Base-by-base conservation (phyloP, 805 yeast genomes). In the Yamadazyma paraphyllophila region DNA sequence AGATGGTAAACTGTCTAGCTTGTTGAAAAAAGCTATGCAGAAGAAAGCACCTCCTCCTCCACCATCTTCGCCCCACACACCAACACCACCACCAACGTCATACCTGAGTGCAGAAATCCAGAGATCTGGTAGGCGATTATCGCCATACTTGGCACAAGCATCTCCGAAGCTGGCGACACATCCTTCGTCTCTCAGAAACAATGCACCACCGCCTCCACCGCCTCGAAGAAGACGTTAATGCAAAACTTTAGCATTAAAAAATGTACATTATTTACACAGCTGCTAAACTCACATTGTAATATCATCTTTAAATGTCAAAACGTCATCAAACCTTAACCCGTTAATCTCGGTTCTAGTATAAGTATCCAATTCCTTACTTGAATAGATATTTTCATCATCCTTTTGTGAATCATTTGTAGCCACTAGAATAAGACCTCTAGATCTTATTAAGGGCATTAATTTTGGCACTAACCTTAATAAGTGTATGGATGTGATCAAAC, bases 351-450 rank as follows among this genome's bases (percentile, higher is more conserved):
- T 60, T 55, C 68, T 58, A 34, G 73, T 61, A 53, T 71, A 59
- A 4, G 61, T 51, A 44, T 66, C 73, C 53, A 68, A 60, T 24
- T 69, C 73, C 35, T 57, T 59, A 15, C 46, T 45, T 9, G 53
- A 45, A 41, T 54, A 57, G 4, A 63, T 49, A 17, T 51, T 44
- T 17, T 55, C 61, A 38, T 56, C 62, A 8, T 52, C 57, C 16
- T 61, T 63, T 24, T 45, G 45, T 6, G 63, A 62, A 43, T 72
- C 77, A 43, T 74, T 71, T 0, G 83, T 70, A 2, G 89, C 92
- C n/a, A 91, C 92, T 39, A 92, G 69, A 42, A 92, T 81, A 52
- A 92, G 73, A 0, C 98, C 98, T 45, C 85, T 75, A 1, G 86
- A 81, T 48, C 96, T 74, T 12, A 92, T 84, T 25, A 86, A 76